Evolutionary conservation across 352 stramenopile species (phyloP).

Genomic region (Globisporangium okanoganense): DNA sequence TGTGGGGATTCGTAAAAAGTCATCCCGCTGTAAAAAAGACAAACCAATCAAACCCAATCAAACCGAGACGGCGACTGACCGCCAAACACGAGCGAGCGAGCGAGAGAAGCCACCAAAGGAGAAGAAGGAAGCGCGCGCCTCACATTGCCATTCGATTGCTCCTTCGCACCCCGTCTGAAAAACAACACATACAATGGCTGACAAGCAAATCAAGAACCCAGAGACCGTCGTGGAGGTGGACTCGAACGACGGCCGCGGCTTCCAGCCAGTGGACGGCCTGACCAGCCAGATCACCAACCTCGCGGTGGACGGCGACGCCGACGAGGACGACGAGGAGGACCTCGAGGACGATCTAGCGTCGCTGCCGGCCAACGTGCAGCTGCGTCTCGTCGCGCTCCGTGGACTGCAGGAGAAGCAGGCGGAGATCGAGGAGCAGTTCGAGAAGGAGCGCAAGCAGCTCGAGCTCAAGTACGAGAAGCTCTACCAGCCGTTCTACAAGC

Average conservation of each 20-base stretch:
- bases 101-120: not conserved
- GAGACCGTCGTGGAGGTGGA: constrained; percentile 63
- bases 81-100: constrained; percentile 2
- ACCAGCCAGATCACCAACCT: constrained; percentile 36
- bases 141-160: constrained; percentile 16
- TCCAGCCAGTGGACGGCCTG: constrained; percentile 49
- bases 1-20: not conserved
- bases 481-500: constrained; percentile 77
- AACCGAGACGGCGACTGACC: not conserved
- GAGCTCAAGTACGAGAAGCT: constrained; percentile 89
- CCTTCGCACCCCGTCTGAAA: not conserved
- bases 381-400: constrained; percentile 64
- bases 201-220: constrained; percentile 37
- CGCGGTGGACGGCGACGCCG: constrained; percentile 19
- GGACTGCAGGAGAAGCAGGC: constrained; percentile 76
- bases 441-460: constrained; percentile 78
- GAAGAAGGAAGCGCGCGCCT: not conserved
- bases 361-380: constrained; percentile 67
- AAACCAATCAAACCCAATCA: constrained; percentile 9
- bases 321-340: constrained; percentile 24
- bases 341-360: constrained; percentile 58
- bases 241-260: constrained; percentile 53
- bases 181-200: constrained; percentile 23
- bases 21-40: constrained; percentile 7
- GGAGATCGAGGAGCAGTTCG: constrained; percentile 76